Evolutionary conservation across 2,329 filamentous ascomycete genomes (phyloP), one percentile per base, ranked within the genome.

Genomic region (Hypoxylon sp.): DNA sequence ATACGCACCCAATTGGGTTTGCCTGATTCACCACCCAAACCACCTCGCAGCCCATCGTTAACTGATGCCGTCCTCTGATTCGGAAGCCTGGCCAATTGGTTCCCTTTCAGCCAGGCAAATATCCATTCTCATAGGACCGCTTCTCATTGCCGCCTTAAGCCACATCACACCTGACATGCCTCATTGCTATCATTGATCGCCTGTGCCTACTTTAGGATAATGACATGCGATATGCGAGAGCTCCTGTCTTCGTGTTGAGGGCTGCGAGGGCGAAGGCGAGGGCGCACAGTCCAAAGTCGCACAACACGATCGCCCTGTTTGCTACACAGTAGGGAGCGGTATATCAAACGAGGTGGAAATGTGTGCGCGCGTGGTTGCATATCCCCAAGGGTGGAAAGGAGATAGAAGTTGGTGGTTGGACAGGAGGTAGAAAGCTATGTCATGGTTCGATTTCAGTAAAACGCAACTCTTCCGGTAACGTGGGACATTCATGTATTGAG

Each of bases 81-180:
- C 62, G 62, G 62, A 64, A 57, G 44, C 30, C 59, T 65, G 55
- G 59, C 61, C 62, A 65, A 69, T 64, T 65, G 64, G 53, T 59
- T 48, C 63, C 59, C 39, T 65, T 67, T 64, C 66, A 66, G 59
- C 57, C 59, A 68, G 51, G 58, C 39, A 44, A 26, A 48, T 44
- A 22, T 64, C 41, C 17, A 56, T 41, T 59, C 58, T 63, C 24
- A 68, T 68, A 68, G 65, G 65, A 47, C 64, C 58, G 56, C 58
- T 68, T 69, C 57, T 64, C 59, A 24, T 67, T 67, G 70, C 68
- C 67, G 68, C 68, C 65, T 59, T 70, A 70, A 73, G 68, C 68
- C 65, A 70, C 68, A 56, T 62, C 64, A 62, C 59, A 69, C 64
- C 64, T 67, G 56, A 52, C 59, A 60, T 62, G 56, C 48, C 54